Evolutionary conservation across 225 moss, liverwort and hornwort species (phyloP), one percentile per base, ranked within the genome.

Genomic region (Pseudisothecium myosuroides): DNA sequence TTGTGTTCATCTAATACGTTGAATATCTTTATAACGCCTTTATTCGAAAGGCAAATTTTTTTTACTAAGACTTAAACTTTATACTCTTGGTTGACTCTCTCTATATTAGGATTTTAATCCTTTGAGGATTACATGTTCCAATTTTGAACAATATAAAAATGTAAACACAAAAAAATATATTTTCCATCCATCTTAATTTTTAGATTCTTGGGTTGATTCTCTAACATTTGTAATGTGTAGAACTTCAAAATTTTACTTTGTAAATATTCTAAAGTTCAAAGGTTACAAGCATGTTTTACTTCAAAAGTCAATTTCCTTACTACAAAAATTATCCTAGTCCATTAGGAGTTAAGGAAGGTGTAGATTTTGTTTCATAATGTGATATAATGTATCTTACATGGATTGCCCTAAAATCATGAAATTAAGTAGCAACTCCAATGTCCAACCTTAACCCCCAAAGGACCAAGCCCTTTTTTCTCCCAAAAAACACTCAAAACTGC

Each of bases 41-140:
- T 20, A 24, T 14, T 69, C 39, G 24, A 39, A 0, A 39, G 13
- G 2, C 1, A 1, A 24, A 14, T 39, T 69, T 69, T 7, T 68
- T n/a, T 6, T n/a, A 68, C 0, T 19, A 1, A 1, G 0, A n/a
- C n/a, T 68, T 4, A n/a, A 0, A n/a, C 4, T 68, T n/a, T 39
- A 39, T 5, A 69, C 1, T 24, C 7, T 14, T 69, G 12, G 7
- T 68, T 39, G 69, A 24, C 5, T 69, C 0, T 14, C 24, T 69
- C 13, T 39, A 26, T 14, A 0, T 24, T 24, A 24, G 41, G 5
- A 26, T 69, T 69, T 69, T 24, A 39, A 39, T 1, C 7, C n/a
- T 1, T 24, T 8, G 23, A 39, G 0, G 39, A 68, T 21, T 39
- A 68, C 13, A 68, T n/a, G 4, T 68, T 39, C 39, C 1, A 24